These are phyloP conservation scores for Backusella westeae DNA, from an alignment of 192 early-diverging fungal species.

Conservation along the genomic window DNA sequence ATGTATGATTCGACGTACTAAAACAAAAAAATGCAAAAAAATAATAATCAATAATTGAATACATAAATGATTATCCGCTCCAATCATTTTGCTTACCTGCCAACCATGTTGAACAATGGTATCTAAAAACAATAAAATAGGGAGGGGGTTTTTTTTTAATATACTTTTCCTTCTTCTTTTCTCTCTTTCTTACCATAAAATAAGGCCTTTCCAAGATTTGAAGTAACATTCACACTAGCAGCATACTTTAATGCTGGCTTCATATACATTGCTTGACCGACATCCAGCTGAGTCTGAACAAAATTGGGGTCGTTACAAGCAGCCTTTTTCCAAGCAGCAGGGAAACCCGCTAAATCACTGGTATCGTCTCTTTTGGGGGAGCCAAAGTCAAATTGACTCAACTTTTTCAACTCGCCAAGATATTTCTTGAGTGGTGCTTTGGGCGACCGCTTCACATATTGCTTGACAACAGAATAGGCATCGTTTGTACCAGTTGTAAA, in stretches of 20 bases:
- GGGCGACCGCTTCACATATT: conserved; percentile 17
- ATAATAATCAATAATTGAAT: conserved; percentile 1
- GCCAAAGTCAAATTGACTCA: conserved; percentile 23
- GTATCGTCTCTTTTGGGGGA: conserved; percentile 19
- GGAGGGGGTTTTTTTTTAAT: background rate
- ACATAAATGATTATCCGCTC: background rate
- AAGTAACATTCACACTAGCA: conserved; percentile 18
- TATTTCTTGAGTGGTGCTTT: conserved; percentile 17
- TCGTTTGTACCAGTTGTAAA: conserved; percentile 41
- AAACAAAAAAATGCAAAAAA: background rate
- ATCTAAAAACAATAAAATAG: conserved; percentile 23
- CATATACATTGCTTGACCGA: conserved; percentile 33
- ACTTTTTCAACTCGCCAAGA: conserved; percentile 15
- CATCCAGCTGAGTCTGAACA: conserved; percentile 31
- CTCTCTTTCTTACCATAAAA: conserved; percentile 30
- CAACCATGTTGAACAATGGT: conserved; percentile 41
- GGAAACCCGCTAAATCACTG: conserved; percentile 9
- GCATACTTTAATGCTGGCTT: conserved; percentile 31
- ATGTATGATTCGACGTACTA: conserved; percentile 35
- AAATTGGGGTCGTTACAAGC: conserved; percentile 32
- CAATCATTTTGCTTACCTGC: conserved; percentile 23
- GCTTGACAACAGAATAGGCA: conserved; percentile 30
- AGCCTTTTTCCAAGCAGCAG: conserved; percentile 18
- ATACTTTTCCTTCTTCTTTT: background rate
- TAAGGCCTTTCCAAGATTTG: conserved; percentile 38